Evolutionary conservation across 495 filamentous ascomycete species (phyloP).

Genomic region (Penicillium lagena): DNA sequence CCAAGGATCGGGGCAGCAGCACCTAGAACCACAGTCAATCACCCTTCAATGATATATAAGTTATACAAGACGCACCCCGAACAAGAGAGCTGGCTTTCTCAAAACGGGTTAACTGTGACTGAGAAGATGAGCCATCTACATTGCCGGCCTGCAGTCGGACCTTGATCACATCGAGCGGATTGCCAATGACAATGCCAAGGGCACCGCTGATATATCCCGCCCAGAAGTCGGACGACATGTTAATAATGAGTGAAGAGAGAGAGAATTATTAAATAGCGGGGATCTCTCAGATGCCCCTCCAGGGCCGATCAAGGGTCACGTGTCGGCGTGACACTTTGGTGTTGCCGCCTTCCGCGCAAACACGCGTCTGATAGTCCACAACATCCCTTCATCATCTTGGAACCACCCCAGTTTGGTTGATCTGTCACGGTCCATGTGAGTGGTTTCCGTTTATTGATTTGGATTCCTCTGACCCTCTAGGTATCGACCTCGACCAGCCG

Average conservation of each 20-base stretch:
- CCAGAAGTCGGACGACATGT: constrained; percentile 82
- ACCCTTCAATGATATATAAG: not conserved
- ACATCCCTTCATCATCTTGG: not conserved
- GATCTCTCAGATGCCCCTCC: constrained; percentile 2
- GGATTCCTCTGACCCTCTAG: constrained; percentile 16
- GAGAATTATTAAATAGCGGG: not conserved
- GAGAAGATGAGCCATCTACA: constrained; percentile 14
- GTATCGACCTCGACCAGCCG: constrained; percentile 36
- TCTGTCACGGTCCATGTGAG: not conserved
- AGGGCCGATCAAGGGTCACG: constrained; percentile 12
- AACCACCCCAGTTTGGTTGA: too few species aligned
- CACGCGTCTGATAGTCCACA: constrained; percentile 16
- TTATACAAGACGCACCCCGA: constrained; percentile 29
- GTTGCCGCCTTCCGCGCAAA: constrained; percentile 21
- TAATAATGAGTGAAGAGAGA: not conserved
- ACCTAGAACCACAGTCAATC: constrained; percentile 35
- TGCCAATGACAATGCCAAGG: constrained; percentile 77
- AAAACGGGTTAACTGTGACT: constrained; percentile 27
- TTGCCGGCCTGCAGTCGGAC: constrained; percentile 66
- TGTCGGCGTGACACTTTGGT: constrained; percentile 35
- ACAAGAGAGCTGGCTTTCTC: constrained; percentile 40
- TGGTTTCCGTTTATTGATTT: not conserved
- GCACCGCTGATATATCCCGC: constrained; percentile 81
- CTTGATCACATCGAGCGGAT: constrained; percentile 83
- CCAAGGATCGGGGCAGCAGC: constrained; percentile 75